Evolutionary conservation across 2,329 filamentous ascomycete species (phyloP).

Genomic region (Didymella pomorum): DNA sequence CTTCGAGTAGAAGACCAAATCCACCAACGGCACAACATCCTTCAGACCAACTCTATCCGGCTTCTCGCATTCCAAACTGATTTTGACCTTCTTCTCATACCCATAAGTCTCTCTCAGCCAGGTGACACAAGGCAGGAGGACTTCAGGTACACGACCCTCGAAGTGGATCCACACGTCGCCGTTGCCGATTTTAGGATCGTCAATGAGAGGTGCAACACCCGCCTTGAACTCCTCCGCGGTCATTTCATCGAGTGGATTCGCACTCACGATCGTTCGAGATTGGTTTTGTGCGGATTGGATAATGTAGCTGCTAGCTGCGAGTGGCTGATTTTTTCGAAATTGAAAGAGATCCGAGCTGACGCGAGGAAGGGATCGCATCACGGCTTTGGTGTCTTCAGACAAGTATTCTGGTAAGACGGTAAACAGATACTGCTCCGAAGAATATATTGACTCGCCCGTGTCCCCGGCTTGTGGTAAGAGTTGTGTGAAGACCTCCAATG

Average conservation of each 20-base stretch:
- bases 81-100: slow-evolving; percentile 53
- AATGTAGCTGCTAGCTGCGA: slow-evolving; percentile 74
- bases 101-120: slow-evolving; percentile 56
- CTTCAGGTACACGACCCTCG: slow-evolving; percentile 73
- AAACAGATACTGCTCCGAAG: slow-evolving; percentile 48
- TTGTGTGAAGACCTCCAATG: slow-evolving; percentile 74
- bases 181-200: not conserved
- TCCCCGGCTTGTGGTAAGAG: slow-evolving; percentile 32
- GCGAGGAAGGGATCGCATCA: slow-evolving; percentile 62
- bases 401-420: slow-evolving; percentile 62
- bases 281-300: slow-evolving; percentile 67
- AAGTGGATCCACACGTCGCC: slow-evolving; percentile 71
- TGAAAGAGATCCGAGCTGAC: slow-evolving; percentile 42
- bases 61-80: slow-evolving; percentile 79
- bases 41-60: slow-evolving; percentile 67
- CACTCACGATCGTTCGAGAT: slow-evolving; percentile 74
- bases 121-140: slow-evolving; percentile 66
- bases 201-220: slow-evolving; percentile 53
- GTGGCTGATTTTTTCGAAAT: slow-evolving; percentile 57
- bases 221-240: slow-evolving; percentile 65
- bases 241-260: slow-evolving; percentile 74
- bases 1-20: slow-evolving; percentile 77
- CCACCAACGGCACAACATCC: slow-evolving; percentile 67
- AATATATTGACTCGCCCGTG: not conserved
- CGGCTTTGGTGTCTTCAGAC: slow-evolving; percentile 61